Base-by-base conservation (phyloP, 768 basidiomycete genomes). In the Termitomyces sp. region DNA sequence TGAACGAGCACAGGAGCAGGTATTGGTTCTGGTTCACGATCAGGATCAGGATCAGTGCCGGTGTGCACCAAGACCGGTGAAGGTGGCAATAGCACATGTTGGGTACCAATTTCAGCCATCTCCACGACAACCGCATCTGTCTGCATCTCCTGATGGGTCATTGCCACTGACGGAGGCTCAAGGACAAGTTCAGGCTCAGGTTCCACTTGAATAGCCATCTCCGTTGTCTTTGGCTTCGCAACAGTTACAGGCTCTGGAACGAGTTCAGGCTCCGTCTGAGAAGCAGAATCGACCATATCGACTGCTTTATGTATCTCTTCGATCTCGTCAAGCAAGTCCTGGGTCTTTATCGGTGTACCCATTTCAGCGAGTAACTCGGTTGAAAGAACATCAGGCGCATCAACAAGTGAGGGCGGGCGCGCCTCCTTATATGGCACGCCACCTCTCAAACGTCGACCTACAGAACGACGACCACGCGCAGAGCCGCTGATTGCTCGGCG, bases 391-490 rank as follows among this genome's bases (percentile, higher is more conserved):
- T 88, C 88, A 0, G 90, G 88, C 18, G 84, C 82, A 43, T 84
- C 87, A 9, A 91, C 82, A 33, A 92, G 73, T 0, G 87, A 89
- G 26, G 84, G 75, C 16, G 89, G 89, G 32, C 90, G 78, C 13
- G 82, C 81, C 62, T 89, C 85, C 63, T 86, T 85, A 74, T 81
- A 88, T 6, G 88, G 82, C 33, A 82, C 82, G 57, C 88, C 88
- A 55, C 88, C 88, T 23, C 88, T 76, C 8, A 77, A 68, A 47
- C 87, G 79, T 38, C 87, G 80, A 40, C 79, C 78, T 49, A 75
- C 67, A 7, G 77, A 76, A 53, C 82, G 77, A 33, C 54, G 53
- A 35, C 82, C 81, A 52, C 82, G 79, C 7, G 76, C 67, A 38
- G 80, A 75, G 41, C 82, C 79, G 14, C 79, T 74, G 52, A 87